These are phyloP conservation scores for Trichopus zeylanicus DNA, from an alignment of 116 monocot genomes.

Conservation along the genomic window DNA sequence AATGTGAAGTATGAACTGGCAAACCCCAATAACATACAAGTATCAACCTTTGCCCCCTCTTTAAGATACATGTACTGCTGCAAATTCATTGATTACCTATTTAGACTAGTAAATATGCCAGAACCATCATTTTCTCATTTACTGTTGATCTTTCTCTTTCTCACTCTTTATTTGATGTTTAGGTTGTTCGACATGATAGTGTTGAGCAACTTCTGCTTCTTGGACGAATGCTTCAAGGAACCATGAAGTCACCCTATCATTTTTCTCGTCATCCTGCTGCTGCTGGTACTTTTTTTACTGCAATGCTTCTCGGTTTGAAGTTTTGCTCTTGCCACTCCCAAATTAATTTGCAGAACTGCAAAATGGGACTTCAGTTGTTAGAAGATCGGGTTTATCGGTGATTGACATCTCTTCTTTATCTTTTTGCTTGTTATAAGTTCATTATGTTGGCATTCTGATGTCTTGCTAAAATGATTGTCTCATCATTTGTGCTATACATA, in stretches of 20 bases:
- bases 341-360: conserved; percentile 66
- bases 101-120: too few species aligned
- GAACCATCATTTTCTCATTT: too few species aligned
- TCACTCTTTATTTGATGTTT: conserved; percentile 4
- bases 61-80: too few species aligned
- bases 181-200: conserved; percentile 96
- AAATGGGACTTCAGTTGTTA: conserved; percentile 67
- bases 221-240: conserved; percentile 92
- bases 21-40: too few species aligned
- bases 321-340: conserved; percentile 85
- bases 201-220: conserved; percentile 96
- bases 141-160: too few species aligned
- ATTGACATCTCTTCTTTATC: neutral
- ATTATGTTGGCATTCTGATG: neutral
- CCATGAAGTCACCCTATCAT: conserved; percentile 74
- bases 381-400: conserved; percentile 90
- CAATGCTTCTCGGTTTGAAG: conserved; percentile 95
- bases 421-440: neutral
- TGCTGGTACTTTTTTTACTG: conserved; percentile 89
- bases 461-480: neutral
- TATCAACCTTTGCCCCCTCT: too few species aligned
- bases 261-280: conserved; percentile 97
- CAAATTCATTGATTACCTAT: too few species aligned
- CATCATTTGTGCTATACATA: too few species aligned
- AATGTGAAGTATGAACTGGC: too few species aligned